phyloP scores from a whole-genome alignment of 225 moss, liverwort and hornwort genomes.

The Polytrichum commune region DNA sequence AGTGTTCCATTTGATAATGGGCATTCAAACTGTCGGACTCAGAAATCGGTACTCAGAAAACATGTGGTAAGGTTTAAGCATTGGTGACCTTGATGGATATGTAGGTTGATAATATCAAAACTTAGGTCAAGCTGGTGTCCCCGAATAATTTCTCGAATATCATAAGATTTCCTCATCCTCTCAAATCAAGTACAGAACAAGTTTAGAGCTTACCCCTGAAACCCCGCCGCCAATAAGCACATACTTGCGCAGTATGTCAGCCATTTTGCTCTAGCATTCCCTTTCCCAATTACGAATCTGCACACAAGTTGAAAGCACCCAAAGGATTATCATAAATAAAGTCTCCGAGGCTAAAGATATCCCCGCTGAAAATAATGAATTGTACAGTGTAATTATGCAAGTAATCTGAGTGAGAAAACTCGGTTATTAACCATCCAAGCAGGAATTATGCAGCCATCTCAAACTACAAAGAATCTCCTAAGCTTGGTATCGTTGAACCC shows the following conservation, averaged over 20 bases:
- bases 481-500: too few relatives aligned
- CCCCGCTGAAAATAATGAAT: too few relatives aligned
- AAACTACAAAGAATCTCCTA: too few relatives aligned
- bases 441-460: too few relatives aligned
- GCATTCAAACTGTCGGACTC: background rate
- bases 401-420: too few relatives aligned
- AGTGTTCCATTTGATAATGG: background rate
- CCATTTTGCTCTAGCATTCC: conserved; percentile 15
- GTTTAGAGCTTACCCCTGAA: conserved; percentile 30
- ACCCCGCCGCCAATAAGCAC: conserved; percentile 57
- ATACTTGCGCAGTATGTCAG: conserved; percentile 38
- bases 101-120: background rate
- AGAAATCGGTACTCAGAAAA: background rate
- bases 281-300: too few relatives aligned
- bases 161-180: background rate
- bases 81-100: background rate
- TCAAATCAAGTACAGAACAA: background rate
- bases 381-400: too few relatives aligned
- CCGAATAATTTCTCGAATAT: background rate
- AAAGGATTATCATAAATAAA: too few relatives aligned
- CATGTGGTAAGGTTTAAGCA: background rate
- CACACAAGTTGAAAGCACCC: too few relatives aligned
- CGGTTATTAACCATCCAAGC: too few relatives aligned
- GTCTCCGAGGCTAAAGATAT: too few relatives aligned
- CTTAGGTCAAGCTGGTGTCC: background rate